A percentile compares a stretch with the other conserved stretches of the same genome.
Conservation (phyloP, 805 yeast genomes). For the Candida namnaoensis region DNA sequence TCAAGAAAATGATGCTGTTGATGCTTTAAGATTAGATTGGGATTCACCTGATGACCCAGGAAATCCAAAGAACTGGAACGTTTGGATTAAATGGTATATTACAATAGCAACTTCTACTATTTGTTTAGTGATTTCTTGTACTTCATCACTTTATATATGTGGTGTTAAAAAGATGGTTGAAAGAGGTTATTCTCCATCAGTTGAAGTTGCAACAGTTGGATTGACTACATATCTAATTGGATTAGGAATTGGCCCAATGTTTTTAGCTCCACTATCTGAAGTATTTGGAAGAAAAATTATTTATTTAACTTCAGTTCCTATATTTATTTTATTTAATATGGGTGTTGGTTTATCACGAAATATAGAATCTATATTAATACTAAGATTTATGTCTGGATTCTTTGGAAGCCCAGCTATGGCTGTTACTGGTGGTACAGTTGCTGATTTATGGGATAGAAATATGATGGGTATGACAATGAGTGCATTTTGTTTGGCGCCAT, state of each 20-base stretch:
- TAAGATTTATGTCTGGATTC: slow-evolving; percentile 68
- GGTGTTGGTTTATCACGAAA: slow-evolving; percentile 62
- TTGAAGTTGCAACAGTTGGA: slow-evolving; percentile 57
- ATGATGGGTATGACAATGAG: slow-evolving; percentile 70
- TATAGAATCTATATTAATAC: slow-evolving; percentile 51
- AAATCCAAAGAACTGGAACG: slow-evolving; percentile 65
- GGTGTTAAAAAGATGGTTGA: slow-evolving; percentile 48
- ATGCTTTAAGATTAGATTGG: slow-evolving; percentile 41
- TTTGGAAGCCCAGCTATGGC: slow-evolving; percentile 79
- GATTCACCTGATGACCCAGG: slow-evolving; percentile 53
- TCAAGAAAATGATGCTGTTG: slow-evolving; percentile 23
- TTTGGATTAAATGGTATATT: slow-evolving; percentile 51
- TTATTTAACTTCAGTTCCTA: slow-evolving; percentile 49
- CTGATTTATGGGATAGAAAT: slow-evolving; percentile 65
- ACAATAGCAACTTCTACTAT: slow-evolving; percentile 57
- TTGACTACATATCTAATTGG: slow-evolving; percentile 64
- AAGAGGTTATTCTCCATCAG: slow-evolving; percentile 45
- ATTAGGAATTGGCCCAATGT: slow-evolving; percentile 60
- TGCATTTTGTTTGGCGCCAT: slow-evolving; percentile 67
- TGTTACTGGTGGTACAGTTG: slow-evolving; percentile 76
- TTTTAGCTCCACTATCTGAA: slow-evolving; percentile 70
- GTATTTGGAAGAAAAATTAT: slow-evolving; percentile 58
- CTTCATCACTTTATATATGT: slow-evolving; percentile 63
- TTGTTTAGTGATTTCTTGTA: slow-evolving; percentile 65
- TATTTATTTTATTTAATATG: slow-evolving; percentile 64